phyloP scores from a whole-genome alignment of 192 early-diverging fungal species.

The Umbelopsis sp. region DNA sequence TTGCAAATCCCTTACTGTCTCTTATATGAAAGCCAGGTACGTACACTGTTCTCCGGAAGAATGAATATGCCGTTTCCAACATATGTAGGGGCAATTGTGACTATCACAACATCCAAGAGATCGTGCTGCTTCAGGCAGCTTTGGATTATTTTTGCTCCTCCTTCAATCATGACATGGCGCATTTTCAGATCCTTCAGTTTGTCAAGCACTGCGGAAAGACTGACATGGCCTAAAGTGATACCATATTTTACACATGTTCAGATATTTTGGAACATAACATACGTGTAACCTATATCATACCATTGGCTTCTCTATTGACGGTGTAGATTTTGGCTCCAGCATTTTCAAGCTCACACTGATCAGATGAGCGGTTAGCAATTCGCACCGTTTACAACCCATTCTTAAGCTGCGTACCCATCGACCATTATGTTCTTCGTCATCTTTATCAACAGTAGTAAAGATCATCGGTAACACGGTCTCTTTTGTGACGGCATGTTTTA shows the following conservation, averaged over 20 bases:
- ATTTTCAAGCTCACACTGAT: background rate
- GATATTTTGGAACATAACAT: background rate
- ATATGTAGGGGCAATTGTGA: background rate
- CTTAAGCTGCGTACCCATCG: background rate
- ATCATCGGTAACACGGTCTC: background rate
- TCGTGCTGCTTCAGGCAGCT: background rate
- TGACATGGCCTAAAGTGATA: background rate
- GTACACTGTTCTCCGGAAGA: background rate
- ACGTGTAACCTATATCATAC: background rate
- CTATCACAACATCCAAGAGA: constrained; percentile 3
- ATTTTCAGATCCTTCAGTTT: background rate
- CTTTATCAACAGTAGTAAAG: background rate
- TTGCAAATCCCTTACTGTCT: background rate
- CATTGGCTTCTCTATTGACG: background rate
- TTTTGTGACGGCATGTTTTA: background rate
- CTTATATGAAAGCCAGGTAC: too few species aligned
- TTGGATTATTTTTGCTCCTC: background rate
- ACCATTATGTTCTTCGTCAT: background rate
- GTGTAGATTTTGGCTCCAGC: background rate
- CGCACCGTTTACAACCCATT: background rate
- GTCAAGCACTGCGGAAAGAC: background rate
- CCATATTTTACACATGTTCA: background rate
- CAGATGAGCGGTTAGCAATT: background rate
- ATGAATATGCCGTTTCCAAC: background rate
- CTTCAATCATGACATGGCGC: constrained; percentile 7